Conservation (phyloP, 1,284 basidiomycete species). For the Takashimella tepidaria region DNA sequence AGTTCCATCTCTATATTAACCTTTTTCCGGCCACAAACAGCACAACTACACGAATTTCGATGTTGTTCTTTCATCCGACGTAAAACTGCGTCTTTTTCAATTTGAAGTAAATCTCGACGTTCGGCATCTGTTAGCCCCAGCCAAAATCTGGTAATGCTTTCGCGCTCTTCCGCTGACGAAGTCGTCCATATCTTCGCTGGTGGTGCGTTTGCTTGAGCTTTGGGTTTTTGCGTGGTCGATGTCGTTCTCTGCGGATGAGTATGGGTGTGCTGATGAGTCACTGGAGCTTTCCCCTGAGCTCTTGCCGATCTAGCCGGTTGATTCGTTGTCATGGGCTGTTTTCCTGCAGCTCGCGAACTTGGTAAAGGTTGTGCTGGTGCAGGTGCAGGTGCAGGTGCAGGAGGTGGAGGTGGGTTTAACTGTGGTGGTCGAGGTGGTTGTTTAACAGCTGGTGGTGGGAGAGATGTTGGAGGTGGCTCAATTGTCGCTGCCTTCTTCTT, state of each 20-base stretch:
- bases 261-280: conserved; percentile 55
- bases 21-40: conserved; percentile 95
- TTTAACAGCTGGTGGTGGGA: conserved; percentile 35
- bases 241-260: conserved; percentile 48
- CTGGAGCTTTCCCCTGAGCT: conserved; percentile 50
- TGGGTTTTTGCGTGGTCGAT: conserved; percentile 35
- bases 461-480: conserved; percentile 41
- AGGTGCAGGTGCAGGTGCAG: conserved; percentile 39
- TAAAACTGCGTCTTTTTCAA: conserved; percentile 95
- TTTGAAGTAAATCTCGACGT: conserved; percentile 80
- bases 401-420: conserved; percentile 30
- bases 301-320: conserved; percentile 49
- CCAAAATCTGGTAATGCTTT: conserved; percentile 98
- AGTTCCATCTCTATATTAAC: conserved; percentile 98
- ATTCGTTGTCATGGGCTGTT: conserved; percentile 61
- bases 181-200: conserved; percentile 72
- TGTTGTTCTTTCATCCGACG: conserved; percentile 99
- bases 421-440: conserved; percentile 21
- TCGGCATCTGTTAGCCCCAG: conserved; percentile 81
- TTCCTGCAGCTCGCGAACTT: conserved; percentile 67
- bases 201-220: conserved; percentile 30
- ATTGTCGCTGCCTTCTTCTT: conserved; percentile 26
- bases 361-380: conserved; percentile 51
- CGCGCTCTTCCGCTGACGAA: conserved; percentile 82
- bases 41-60: conserved; percentile 90